Evolutionary conservation across 306 rosid species (phyloP).

Genomic region (Quercus variabilis): DNA sequence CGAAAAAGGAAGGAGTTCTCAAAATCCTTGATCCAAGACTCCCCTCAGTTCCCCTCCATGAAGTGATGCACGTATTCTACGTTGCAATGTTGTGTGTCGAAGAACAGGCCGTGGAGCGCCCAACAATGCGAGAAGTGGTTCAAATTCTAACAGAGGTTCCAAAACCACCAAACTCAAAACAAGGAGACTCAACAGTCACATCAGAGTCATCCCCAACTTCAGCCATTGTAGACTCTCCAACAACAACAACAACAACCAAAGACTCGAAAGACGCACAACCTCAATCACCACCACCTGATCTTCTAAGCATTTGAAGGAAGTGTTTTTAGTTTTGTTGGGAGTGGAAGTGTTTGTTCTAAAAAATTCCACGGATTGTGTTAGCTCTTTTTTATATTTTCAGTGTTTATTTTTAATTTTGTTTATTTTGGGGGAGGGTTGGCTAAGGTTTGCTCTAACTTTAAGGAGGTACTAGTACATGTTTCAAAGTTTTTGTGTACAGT

Average conservation of each 20-base stretch:
- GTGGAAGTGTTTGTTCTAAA: constrained; percentile 28
- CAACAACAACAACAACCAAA: constrained; percentile 23
- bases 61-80: constrained; percentile 83
- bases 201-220: constrained; percentile 48
- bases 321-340: constrained; percentile 6
- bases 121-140: constrained; percentile 96
- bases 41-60: constrained; percentile 83
- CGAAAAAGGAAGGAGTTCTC: constrained; percentile 76
- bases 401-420: not conserved
- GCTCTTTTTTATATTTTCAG: constrained; percentile 14
- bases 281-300: constrained; percentile 73
- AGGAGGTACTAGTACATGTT: constrained; percentile 27
- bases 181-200: constrained; percentile 35
- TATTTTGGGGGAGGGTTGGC: constrained; percentile 17
- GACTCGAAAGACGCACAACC: constrained; percentile 48
- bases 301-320: constrained; percentile 67
- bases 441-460: constrained; percentile 41
- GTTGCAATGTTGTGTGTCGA: constrained; percentile 96
- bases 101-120: constrained; percentile 95
- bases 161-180: constrained; percentile 50
- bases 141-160: constrained; percentile 95
- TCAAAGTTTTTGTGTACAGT: constrained; percentile 58
- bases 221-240: constrained; percentile 47
- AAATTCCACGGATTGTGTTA: constrained; percentile 24
- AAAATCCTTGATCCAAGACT: constrained; percentile 88